Percentiles rank a stretch among this genome's conserved stretches.
Conservation (phyloP, 2,329 filamentous ascomycete genomes). For the Nakataea oryzae region DNA sequence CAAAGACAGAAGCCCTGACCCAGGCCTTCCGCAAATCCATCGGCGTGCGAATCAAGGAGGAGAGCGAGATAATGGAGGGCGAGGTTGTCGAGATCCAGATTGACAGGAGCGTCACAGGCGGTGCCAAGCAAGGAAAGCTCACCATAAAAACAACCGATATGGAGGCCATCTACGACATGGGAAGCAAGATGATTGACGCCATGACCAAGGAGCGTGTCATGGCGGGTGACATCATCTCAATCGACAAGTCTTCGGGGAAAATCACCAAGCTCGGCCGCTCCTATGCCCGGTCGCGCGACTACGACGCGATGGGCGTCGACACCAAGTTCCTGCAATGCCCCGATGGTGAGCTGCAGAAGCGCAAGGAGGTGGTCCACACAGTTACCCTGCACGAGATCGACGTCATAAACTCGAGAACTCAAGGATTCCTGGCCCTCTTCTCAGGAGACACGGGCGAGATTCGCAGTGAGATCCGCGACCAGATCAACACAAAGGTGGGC, state of each 20-base stretch:
- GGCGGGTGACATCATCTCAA: slow-evolving; percentile 96
- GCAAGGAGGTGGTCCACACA: slow-evolving; percentile 93
- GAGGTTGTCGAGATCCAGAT: slow-evolving; percentile 99
- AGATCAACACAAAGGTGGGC: slow-evolving; percentile 97
- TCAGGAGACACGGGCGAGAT: slow-evolving; percentile 98
- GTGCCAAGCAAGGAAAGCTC: slow-evolving; percentile 96
- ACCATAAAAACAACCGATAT: slow-evolving; percentile 99
- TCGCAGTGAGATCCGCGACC: slow-evolving; percentile 88
- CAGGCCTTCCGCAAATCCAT: slow-evolving; percentile 99
- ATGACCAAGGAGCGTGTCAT: slow-evolving; percentile 99
- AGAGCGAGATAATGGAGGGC: slow-evolving; percentile 98
- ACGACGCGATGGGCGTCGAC: slow-evolving; percentile 97
- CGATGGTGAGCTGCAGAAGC: slow-evolving; percentile 93
- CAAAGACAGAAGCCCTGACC: slow-evolving; percentile 94
- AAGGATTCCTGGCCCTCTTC: slow-evolving; percentile 94
- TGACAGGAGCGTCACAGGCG: slow-evolving; percentile 89
- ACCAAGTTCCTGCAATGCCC: slow-evolving; percentile 98
- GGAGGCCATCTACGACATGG: slow-evolving; percentile 99
- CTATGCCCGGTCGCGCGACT: slow-evolving; percentile 89
- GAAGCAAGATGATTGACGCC: slow-evolving; percentile 98
- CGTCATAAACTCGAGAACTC: slow-evolving; percentile 98
- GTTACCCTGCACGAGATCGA: slow-evolving; percentile 97
- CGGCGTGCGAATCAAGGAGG: slow-evolving; percentile 94
- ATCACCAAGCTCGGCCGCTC: slow-evolving; percentile 95
- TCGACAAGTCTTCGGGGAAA: slow-evolving; percentile 96